Percentiles rank a stretch among this genome's conserved stretches.
Conservation (phyloP, 164 flowering plant genomes). For the Sedum album region DNA sequence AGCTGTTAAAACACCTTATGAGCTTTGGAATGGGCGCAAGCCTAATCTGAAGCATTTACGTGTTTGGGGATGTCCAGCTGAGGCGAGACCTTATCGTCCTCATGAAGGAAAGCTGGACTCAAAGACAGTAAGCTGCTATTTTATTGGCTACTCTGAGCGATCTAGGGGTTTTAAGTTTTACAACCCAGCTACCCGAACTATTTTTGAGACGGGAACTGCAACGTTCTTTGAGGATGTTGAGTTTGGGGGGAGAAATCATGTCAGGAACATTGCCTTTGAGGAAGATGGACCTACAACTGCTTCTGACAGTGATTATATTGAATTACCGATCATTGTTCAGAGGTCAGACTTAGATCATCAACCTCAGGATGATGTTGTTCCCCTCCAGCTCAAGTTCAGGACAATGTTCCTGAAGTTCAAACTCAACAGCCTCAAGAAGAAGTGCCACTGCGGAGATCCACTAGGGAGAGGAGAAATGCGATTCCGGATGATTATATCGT, state of each 20-base stretch:
- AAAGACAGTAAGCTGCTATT: background rate
- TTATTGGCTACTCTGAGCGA: background rate
- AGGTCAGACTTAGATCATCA: background rate
- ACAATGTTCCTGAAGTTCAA: background rate
- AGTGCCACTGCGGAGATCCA: background rate
- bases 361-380: background rate
- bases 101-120: background rate
- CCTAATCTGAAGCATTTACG: background rate
- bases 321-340: background rate
- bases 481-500: too few species aligned
- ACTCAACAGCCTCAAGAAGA: background rate
- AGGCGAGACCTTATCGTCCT: constrained; percentile 5
- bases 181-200: background rate
- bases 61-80: constrained; percentile 10
- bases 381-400: background rate
- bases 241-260: background rate
- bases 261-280: background rate
- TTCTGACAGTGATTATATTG: background rate
- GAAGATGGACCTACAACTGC: background rate
- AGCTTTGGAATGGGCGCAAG: background rate
- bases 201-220: constrained; percentile 4
- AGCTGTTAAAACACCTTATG: background rate
- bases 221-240: constrained; percentile 2
- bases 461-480: background rate
- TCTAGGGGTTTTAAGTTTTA: background rate